Percentiles rank a stretch among this genome's conserved stretches.
Conservation (phyloP, 306 rosid genomes). For the Quercus engelmannii region DNA sequence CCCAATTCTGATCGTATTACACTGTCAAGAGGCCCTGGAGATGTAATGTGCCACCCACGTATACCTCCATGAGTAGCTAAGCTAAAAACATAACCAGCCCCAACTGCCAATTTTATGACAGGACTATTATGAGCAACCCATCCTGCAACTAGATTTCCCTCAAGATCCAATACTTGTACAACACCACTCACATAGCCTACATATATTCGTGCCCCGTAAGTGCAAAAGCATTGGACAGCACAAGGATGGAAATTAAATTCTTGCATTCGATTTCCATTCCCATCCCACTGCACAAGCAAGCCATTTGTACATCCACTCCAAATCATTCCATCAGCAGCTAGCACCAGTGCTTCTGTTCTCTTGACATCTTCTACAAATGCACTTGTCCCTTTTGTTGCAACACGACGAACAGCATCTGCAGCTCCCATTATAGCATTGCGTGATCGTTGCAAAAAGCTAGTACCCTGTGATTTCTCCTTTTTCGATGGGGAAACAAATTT, state of each 20-base stretch:
- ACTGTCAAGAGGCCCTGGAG: constrained; percentile 79
- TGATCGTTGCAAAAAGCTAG: constrained; percentile 77
- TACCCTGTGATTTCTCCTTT: constrained; percentile 84
- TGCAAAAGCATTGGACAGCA: constrained; percentile 82
- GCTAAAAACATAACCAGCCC: constrained; percentile 64
- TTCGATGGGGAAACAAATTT: constrained; percentile 72
- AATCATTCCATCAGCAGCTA: constrained; percentile 77
- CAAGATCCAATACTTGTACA: constrained; percentile 79
- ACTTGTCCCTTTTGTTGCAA: constrained; percentile 92
- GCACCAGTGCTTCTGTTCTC: constrained; percentile 75
- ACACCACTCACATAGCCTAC: constrained; percentile 89
- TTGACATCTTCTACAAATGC: constrained; percentile 83
- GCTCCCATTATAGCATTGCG: constrained; percentile 96
- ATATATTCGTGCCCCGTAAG: constrained; percentile 65
- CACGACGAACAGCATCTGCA: constrained; percentile 96
- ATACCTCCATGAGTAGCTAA: constrained; percentile 96
- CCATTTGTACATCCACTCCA: constrained; percentile 99
- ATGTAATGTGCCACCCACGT: constrained; percentile 88
- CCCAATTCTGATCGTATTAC: constrained; percentile 73
- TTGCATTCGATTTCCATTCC: constrained; percentile 73
- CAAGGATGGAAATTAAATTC: constrained; percentile 74
- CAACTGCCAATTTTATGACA: constrained; percentile 74
- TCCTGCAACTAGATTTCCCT: constrained; percentile 76
- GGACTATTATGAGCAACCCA: constrained; percentile 97
- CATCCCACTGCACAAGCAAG: constrained; percentile 89